Evolutionary conservation across 2,329 filamentous ascomycete species (phyloP).

Genomic region (Ceratocystis albifundus): DNA sequence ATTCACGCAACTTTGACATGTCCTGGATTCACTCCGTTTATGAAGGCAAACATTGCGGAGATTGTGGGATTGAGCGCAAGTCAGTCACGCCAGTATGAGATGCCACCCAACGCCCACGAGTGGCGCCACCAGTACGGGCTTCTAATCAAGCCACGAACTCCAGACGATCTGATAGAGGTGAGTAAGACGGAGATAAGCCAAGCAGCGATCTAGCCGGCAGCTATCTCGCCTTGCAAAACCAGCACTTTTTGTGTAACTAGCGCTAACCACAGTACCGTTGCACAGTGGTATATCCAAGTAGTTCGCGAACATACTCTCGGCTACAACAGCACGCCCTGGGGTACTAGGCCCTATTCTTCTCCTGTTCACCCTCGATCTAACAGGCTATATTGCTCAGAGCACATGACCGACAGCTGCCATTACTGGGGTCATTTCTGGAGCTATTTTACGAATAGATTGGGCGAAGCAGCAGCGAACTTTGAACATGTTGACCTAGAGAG

Average conservation of each 20-base stretch:
- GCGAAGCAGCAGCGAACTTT: neutral
- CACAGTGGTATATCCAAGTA: conserved; percentile 19
- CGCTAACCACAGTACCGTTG: neutral
- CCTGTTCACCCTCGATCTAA: neutral
- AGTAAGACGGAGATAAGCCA: conserved; percentile 25
- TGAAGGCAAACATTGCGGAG: conserved; percentile 48
- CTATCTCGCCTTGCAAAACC: neutral
- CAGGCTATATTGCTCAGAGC: neutral
- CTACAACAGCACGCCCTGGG: neutral
- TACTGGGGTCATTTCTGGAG: conserved; percentile 22
- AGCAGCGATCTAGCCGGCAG: neutral
- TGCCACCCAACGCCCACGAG: conserved; percentile 37
- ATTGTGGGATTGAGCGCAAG: conserved; percentile 32
- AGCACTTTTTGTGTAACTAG: neutral
- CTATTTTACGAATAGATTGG: conserved; percentile 16
- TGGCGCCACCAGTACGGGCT: conserved; percentile 46
- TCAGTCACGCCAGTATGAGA: conserved; percentile 34
- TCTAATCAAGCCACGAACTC: conserved; percentile 37
- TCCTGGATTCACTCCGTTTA: conserved; percentile 47
- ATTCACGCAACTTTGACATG: conserved; percentile 43
- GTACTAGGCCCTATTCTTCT: neutral
- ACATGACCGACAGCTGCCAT: conserved; percentile 10
- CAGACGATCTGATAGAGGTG: conserved; percentile 46
- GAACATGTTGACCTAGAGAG: conserved; percentile 10
- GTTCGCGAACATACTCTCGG: conserved; percentile 14